These are phyloP conservation scores for Metschnikowia anglica DNA, from an alignment of 805 yeast species.

Conservation along the genomic window DNA sequence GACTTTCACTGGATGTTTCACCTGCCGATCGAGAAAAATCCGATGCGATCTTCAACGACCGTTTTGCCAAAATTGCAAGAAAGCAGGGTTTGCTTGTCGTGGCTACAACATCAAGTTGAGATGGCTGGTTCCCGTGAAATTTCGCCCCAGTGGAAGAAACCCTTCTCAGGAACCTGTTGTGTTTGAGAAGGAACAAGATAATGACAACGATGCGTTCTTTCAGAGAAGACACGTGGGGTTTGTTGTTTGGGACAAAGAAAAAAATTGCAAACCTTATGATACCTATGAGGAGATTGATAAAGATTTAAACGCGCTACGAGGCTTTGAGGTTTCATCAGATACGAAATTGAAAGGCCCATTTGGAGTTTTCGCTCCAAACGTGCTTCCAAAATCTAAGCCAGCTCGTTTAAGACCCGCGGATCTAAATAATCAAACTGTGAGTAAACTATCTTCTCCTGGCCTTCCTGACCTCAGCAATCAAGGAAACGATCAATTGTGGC, in stretches of 20 bases:
- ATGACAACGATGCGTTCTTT: conserved; percentile 43
- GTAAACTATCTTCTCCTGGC: conserved; percentile 2
- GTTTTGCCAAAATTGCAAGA: conserved; percentile 65
- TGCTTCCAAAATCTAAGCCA: neutral
- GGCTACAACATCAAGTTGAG: conserved; percentile 81
- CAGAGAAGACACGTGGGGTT: conserved; percentile 72
- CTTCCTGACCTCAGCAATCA: conserved; percentile 8
- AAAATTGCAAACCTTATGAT: conserved; percentile 48
- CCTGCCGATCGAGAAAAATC: conserved; percentile 77
- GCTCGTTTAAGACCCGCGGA: neutral
- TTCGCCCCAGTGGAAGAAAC: conserved; percentile 29
- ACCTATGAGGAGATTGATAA: conserved; percentile 83
- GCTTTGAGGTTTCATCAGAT: conserved; percentile 28
- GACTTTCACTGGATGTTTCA: conserved; percentile 85
- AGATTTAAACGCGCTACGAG: conserved; percentile 48
- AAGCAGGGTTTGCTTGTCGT: conserved; percentile 66
- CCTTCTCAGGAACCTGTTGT: conserved; percentile 32
- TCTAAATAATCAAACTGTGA: conserved; percentile 1
- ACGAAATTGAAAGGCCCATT: conserved; percentile 73
- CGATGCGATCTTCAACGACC: conserved; percentile 78
- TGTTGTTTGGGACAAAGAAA: conserved; percentile 64
- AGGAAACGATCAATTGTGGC: conserved; percentile 59
- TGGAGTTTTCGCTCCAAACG: conserved; percentile 57
- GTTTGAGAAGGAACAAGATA: conserved; percentile 25
- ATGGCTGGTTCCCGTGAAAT: conserved; percentile 61